Evolutionary conservation across 2,329 filamentous ascomycete genomes (phyloP), one percentile per base, ranked within the genome.

Genomic region (Colletotrichum gloeosporioides): DNA sequence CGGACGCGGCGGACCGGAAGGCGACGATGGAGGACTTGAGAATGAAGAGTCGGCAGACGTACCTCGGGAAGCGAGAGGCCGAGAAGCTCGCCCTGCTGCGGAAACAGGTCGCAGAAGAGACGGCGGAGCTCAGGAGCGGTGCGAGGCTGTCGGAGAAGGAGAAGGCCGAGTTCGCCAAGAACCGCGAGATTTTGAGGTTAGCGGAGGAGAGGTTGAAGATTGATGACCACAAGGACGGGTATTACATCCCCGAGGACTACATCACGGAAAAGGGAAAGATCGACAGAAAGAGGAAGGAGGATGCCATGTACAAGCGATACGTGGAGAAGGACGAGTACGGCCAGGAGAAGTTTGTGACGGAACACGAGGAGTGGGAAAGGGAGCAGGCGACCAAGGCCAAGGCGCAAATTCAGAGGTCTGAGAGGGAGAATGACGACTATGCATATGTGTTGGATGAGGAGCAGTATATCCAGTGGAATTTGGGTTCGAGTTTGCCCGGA

Each of bases 351-450:
- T 98, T 95, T 80, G 92, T 98, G 74, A 98, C 96, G 0, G 97
- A 99, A 83, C 95, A 98, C 78, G 96, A 99, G 77, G 95, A 98
- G 82, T 99, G 96, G 96, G 97, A 99, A 83, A 88, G 92, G 74
- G 96, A 99, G 82, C 96, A 99, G 85, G 91, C 94, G 1, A 90
- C 93, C 73, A 98, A 98, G 84, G 96, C 95, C 8, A 97, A 96
- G 83, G 93, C 95, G 2, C 96, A 98, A 83, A 95, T 98, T 75
- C 90, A 92, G 79, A 92, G 92, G 69, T 87, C 92, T 0, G 95
- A 98, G 82, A 90, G 93, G 44, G 92, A 94, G 16, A 93, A 96
- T 69, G 93, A 96, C 15, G 93, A 98, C 75, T 99, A 99, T 82
- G 95, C 97, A 80, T 98, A 96, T 82, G 95, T 99, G 16, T 93